Evolutionary conservation across 805 yeast genomes (phyloP), one percentile per base, ranked within the genome.

Genomic region (Citeromyces matritensis): DNA sequence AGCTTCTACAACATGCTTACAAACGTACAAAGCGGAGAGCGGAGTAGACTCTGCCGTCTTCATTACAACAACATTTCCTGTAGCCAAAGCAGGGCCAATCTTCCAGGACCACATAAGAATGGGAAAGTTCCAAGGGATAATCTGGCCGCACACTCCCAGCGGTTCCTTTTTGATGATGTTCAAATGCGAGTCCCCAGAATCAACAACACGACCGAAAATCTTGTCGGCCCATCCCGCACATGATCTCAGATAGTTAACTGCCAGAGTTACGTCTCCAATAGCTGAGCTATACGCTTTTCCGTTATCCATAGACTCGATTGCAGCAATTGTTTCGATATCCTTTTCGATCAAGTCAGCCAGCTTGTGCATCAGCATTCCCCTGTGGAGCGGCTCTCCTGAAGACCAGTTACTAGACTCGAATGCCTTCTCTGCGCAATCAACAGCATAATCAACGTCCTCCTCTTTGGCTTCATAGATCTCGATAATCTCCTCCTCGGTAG

Each of bases 51-150:
- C 94, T 35, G 96, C 94, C 27, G 94, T 69, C 64, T 86, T 86
- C 58, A 86, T 60, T 30, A 86, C 91, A 42, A 81, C 67, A 34
- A 85, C 71, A 68, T 84, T 83, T 59, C 95, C 95, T 33, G 94
- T 71, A 35, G 93, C 93, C 41, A 85, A 56, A 35, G 93, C 94
- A 30, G 96, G 95, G 36, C 86, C 95, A 38, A 86, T 62, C 58
- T 86, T 86, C 96, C 96, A 86, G 19, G 93, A 64, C 63, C 84
- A 79, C 91, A 86, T 85, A 53, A 83, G 67, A 44, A 86, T 58
- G 39, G 96, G 96, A 73, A 84, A 86, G 63, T 86, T 86, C 96
- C 96, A 86, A 44, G 96, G 95, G 42, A 86, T 85, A 49, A 86
- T 81, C 57, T 83, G 94, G 37, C 94, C 96, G 54, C 94, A 83